A percentile compares a stretch with the other conserved stretches of the same genome.
These are phyloP conservation scores for Acorus gramineus DNA, from an alignment of 106 monocot species.

Conservation along the genomic window DNA sequence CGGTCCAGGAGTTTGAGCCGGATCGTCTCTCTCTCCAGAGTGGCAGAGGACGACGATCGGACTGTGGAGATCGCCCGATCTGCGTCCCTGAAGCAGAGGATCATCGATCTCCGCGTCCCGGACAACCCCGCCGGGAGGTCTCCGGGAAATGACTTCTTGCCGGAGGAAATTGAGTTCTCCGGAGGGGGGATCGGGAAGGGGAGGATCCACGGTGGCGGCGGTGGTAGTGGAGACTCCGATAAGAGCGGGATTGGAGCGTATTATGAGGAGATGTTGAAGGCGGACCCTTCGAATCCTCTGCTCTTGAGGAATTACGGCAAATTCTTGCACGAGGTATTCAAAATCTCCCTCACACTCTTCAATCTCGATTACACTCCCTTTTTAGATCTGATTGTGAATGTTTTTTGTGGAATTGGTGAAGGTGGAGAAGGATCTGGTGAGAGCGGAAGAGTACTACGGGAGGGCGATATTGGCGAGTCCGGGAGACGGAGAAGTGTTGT, in stretches of 20 bases:
- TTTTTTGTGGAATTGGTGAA: background rate
- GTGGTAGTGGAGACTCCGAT: conserved; percentile 11
- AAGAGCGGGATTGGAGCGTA: conserved; percentile 17
- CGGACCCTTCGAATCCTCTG: conserved; percentile 64
- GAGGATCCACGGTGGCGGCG: conserved; percentile 10
- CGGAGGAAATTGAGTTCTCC: conserved; percentile 3
- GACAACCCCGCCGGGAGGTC: background rate
- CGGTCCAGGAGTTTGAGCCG: too few species aligned
- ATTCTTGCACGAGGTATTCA: conserved; percentile 55
- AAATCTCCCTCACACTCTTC: background rate
- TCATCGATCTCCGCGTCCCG: background rate
- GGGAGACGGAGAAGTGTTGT: conserved; percentile 35
- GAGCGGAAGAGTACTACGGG: conserved; percentile 47
- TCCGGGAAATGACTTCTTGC: background rate
- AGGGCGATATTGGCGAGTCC: conserved; percentile 37
- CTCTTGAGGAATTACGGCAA: conserved; percentile 63
- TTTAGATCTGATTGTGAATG: background rate
- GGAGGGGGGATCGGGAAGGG: conserved; percentile 20
- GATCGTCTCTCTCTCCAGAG: too few species aligned
- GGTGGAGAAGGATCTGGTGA: conserved; percentile 30
- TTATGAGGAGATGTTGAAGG: conserved; percentile 52
- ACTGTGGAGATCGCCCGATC: too few species aligned
- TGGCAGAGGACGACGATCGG: too few species aligned
- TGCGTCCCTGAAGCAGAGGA: too few species aligned
- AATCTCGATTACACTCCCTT: background rate